These are phyloP conservation scores for Lepidium campestre DNA, from an alignment of 441 rosid genomes.

Conservation along the genomic window DNA sequence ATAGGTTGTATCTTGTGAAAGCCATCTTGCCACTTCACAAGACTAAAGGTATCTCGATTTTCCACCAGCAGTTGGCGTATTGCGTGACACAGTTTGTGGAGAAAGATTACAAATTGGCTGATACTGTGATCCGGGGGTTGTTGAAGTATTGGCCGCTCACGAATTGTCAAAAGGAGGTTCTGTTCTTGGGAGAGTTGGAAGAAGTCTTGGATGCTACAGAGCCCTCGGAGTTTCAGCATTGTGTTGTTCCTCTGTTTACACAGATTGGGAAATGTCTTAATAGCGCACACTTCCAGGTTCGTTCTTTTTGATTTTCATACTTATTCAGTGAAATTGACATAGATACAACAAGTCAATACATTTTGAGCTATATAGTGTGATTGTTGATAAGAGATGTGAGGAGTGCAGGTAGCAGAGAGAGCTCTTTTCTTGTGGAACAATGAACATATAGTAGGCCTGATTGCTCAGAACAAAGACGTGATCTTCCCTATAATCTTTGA, in stretches of 20 bases:
- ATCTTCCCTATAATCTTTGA: slow-evolving; percentile 43
- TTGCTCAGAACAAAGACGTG: slow-evolving; percentile 36
- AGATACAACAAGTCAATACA: background rate
- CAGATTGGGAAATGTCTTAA: slow-evolving; percentile 44
- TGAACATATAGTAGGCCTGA: slow-evolving; percentile 43
- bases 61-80: slow-evolving; percentile 44
- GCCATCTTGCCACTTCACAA: slow-evolving; percentile 44
- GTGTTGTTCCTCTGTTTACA: slow-evolving; percentile 44
- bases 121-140: slow-evolving; percentile 37
- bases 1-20: slow-evolving; percentile 38
- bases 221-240: slow-evolving; percentile 33
- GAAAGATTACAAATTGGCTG: slow-evolving; percentile 45
- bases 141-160: slow-evolving; percentile 53
- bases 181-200: slow-evolving; percentile 49
- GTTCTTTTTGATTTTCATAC: background rate
- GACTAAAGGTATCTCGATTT: slow-evolving; percentile 32
- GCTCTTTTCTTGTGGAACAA: slow-evolving; percentile 55
- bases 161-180: slow-evolving; percentile 45
- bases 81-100: slow-evolving; percentile 46
- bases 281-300: slow-evolving; percentile 48
- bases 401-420: slow-evolving; percentile 46
- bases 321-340: background rate
- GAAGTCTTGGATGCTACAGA: slow-evolving; percentile 46
- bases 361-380: background rate
- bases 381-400: slow-evolving; percentile 12